These are phyloP conservation scores for Drosera spatulata DNA, from an alignment of 179 eudicot genomes.

Conservation along the genomic window DNA sequence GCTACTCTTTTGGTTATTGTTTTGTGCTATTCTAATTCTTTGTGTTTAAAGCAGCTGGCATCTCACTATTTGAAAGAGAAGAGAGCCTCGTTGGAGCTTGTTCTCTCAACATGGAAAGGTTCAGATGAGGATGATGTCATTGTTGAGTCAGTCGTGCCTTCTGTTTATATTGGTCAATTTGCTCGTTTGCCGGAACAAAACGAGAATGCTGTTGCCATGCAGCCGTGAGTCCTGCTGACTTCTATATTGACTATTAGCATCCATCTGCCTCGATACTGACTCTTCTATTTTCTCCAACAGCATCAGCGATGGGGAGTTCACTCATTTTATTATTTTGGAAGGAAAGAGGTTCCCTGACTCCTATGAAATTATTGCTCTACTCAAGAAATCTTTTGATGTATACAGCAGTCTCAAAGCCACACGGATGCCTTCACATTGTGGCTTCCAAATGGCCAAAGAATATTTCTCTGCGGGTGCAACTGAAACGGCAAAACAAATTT, in stretches of 20 bases:
- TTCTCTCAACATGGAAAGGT: slow-evolving; percentile 61
- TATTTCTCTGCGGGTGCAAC: slow-evolving; percentile 45
- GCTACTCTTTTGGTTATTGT: neutral
- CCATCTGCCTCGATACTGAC: slow-evolving; percentile 1
- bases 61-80: slow-evolving; percentile 83
- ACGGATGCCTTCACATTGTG: slow-evolving; percentile 76
- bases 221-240: slow-evolving; percentile 46
- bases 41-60: slow-evolving; percentile 49
- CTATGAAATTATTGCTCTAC: slow-evolving; percentile 76
- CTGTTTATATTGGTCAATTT: slow-evolving; percentile 80
- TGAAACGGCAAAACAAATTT: slow-evolving; percentile 47
- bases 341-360: slow-evolving; percentile 87
- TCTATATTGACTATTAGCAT: too few relatives aligned
- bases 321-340: slow-evolving; percentile 59
- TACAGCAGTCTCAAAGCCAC: slow-evolving; percentile 45
- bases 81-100: slow-evolving; percentile 57
- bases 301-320: slow-evolving; percentile 77
- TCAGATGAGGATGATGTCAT: slow-evolving; percentile 32
- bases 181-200: slow-evolving; percentile 66
- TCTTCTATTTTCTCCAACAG: slow-evolving; percentile 31
- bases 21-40: neutral
- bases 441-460: slow-evolving; percentile 77
- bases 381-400: slow-evolving; percentile 69
- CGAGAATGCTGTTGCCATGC: slow-evolving; percentile 46
- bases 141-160: slow-evolving; percentile 76